Evolutionary conservation across 768 basidiomycete species (phyloP).

Genomic region (Leccinellum albellum): DNA sequence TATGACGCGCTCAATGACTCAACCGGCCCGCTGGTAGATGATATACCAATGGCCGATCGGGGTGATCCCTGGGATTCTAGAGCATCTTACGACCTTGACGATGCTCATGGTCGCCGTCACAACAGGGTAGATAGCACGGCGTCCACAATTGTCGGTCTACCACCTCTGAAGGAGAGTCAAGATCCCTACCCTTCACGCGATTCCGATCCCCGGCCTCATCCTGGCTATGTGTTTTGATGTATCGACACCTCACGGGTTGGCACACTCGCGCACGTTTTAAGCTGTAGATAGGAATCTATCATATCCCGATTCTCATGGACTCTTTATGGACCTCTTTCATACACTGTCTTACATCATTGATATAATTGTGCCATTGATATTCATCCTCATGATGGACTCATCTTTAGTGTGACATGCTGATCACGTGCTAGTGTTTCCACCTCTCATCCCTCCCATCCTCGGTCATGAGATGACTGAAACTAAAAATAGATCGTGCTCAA

Average conservation of each 20-base stretch:
- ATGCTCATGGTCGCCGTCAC: slow-evolving; percentile 43
- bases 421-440: slow-evolving; percentile 25
- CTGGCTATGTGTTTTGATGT: slow-evolving; percentile 39
- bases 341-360: not conserved
- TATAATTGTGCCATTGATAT: not conserved
- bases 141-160: slow-evolving; percentile 52
- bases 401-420: slow-evolving; percentile 17
- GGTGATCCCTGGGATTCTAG: slow-evolving; percentile 70
- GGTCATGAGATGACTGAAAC: slow-evolving; percentile 17
- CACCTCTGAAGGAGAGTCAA: slow-evolving; percentile 44
- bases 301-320: slow-evolving; percentile 9
- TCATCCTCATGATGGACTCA: slow-evolving; percentile 19
- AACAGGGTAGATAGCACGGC: slow-evolving; percentile 55
- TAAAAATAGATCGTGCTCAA: slow-evolving; percentile 15
- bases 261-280: not conserved
- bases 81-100: slow-evolving; percentile 41
- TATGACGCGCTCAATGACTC: slow-evolving; percentile 72
- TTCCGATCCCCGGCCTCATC: slow-evolving; percentile 37
- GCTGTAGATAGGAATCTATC: not conserved
- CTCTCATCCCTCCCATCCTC: slow-evolving; percentile 24
- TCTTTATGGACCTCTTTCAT: slow-evolving; percentile 3
- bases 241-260: not conserved
- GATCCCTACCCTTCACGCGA: slow-evolving; percentile 28
- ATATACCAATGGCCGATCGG: slow-evolving; percentile 63
- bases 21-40: slow-evolving; percentile 47